These are phyloP conservation scores for Mitragyna speciosa DNA, from an alignment of 257 asterid genomes.

Conservation along the genomic window DNA sequence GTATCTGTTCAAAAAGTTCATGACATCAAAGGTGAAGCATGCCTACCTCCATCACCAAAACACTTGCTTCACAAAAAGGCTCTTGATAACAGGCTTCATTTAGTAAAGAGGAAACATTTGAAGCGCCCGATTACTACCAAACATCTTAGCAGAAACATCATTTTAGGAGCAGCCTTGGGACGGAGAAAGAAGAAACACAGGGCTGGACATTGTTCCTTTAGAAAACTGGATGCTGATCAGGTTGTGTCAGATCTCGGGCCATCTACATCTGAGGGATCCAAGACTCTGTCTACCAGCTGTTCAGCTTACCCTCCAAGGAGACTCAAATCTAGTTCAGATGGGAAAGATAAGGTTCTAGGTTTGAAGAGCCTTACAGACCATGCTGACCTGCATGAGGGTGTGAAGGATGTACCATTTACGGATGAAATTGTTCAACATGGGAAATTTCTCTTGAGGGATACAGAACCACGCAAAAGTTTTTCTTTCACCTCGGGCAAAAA, in stretches of 20 bases:
- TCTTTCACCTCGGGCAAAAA: conserved; percentile 9
- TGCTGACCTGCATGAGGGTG: conserved; percentile 22
- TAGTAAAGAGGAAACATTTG: conserved; percentile 42
- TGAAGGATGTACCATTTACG: conserved; percentile 30
- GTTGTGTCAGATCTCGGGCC: conserved; percentile 33
- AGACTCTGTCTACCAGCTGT: conserved; percentile 15
- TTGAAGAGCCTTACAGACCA: conserved; percentile 19
- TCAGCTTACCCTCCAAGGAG: conserved; percentile 25
- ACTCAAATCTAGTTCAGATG: conserved; percentile 27
- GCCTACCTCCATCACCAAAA: conserved; percentile 17
- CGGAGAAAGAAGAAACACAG: conserved; percentile 49
- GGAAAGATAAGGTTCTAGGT: conserved; percentile 24
- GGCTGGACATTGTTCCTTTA: conserved; percentile 30
- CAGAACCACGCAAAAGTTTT: conserved; percentile 22
- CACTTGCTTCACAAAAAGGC: conserved; percentile 19
- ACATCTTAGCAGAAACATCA: conserved; percentile 58
- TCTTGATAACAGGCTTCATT: conserved; percentile 26
- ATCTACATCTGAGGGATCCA: conserved; percentile 38
- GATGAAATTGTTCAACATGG: conserved; percentile 35
- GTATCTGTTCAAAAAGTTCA: conserved; percentile 23
- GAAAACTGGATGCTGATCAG: conserved; percentile 27
- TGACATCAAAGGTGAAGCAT: conserved; percentile 25
- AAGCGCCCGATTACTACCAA: conserved; percentile 36
- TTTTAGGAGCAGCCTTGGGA: conserved; percentile 52
- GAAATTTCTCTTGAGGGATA: conserved; percentile 33